Evolutionary conservation across 768 basidiomycete genomes (phyloP).

Genomic region (Omphalotus guepiniiformis): DNA sequence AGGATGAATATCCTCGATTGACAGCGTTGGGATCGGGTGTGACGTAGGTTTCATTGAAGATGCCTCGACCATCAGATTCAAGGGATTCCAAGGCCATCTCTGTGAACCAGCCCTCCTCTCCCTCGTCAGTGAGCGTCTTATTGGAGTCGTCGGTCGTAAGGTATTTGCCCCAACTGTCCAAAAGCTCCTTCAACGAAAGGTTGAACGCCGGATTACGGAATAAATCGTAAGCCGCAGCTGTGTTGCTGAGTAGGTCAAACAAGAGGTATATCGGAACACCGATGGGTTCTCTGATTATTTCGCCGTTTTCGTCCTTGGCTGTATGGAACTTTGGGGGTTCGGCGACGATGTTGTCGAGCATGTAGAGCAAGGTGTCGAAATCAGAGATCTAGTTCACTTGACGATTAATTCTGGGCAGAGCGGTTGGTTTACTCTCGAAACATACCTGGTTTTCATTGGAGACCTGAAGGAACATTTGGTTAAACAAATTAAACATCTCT

Average conservation of each 20-base stretch:
- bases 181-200: neutral
- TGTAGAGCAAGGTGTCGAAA: neutral
- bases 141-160: neutral
- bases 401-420: too few species aligned
- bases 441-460: constrained; percentile 5
- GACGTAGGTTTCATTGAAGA: constrained; percentile 17
- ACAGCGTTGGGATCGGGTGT: constrained; percentile 23
- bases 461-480: constrained; percentile 7
- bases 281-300: neutral
- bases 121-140: neutral
- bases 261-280: neutral
- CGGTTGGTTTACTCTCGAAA: too few species aligned
- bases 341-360: neutral
- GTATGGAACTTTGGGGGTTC: neutral
- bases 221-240: neutral
- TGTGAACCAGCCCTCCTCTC: neutral
- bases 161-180: neutral
- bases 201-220: neutral
- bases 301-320: too few species aligned
- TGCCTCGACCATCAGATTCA: neutral
- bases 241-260: neutral
- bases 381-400: too few species aligned
- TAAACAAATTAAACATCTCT: constrained; percentile 8
- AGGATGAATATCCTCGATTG: constrained; percentile 32
- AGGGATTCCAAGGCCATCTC: neutral